Evolutionary conservation across 2,329 filamentous ascomycete genomes (phyloP).

Genomic region (Verticillium alfalfae): DNA sequence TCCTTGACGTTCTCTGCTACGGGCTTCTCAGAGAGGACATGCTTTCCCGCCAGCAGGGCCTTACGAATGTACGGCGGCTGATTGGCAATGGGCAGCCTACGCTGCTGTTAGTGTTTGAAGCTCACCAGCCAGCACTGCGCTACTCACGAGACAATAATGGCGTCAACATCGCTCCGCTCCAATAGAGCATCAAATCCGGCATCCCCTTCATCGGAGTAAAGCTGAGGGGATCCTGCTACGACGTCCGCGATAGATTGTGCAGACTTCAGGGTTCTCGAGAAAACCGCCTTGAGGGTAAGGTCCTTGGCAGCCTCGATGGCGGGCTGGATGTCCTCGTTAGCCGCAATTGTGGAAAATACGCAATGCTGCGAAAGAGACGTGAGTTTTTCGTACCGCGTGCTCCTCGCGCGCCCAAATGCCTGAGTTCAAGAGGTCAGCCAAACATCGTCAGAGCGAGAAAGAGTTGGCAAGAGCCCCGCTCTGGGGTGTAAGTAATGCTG

Average conservation of each 20-base stretch:
- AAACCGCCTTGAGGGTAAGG: constrained; percentile 58
- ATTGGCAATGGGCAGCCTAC: constrained; percentile 49
- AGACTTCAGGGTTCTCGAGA: constrained; percentile 56
- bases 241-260: constrained; percentile 35
- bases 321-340: constrained; percentile 31
- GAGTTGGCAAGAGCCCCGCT: background rate
- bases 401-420: background rate
- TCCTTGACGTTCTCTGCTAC: constrained; percentile 38
- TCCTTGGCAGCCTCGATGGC: constrained; percentile 48
- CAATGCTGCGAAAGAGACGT: background rate
- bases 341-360: background rate
- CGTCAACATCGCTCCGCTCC: background rate
- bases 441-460: background rate
- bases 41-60: constrained; percentile 42
- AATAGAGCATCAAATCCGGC: background rate
- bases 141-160: background rate
- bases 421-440: background rate
- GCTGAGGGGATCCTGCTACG: background rate
- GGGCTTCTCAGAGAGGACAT: constrained; percentile 52
- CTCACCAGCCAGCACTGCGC: background rate
- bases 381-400: background rate
- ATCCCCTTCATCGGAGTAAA: background rate
- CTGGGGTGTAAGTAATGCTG: background rate
- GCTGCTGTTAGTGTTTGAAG: background rate
- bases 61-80: constrained; percentile 54